A percentile compares a stretch with the other conserved stretches of the same genome.
Conservation (phyloP, 1,139 yeast genomes). For the Taiozyma onychis region DNA sequence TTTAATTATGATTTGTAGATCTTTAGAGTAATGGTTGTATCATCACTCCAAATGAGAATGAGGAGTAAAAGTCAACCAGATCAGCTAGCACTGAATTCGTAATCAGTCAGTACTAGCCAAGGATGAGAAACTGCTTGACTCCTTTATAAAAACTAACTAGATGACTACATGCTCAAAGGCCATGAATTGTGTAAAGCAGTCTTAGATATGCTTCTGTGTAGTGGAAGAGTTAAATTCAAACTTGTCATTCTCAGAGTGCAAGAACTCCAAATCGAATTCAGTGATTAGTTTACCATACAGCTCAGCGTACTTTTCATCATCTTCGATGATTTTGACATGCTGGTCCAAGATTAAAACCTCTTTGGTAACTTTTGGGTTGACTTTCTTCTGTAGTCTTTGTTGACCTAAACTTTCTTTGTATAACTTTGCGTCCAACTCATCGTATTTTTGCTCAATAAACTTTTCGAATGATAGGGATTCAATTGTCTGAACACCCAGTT, state of each 20-base stretch:
- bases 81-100: neutral
- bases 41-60: no score
- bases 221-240: slow-evolving; percentile 15
- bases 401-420: slow-evolving; percentile 18
- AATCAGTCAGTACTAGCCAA: no score
- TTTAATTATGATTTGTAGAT: neutral
- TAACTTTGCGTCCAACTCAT: slow-evolving; percentile 17
- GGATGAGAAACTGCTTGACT: no score
- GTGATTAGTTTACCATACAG: slow-evolving; percentile 13
- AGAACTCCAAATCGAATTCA: slow-evolving; percentile 19
- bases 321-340: slow-evolving; percentile 18
- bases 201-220: slow-evolving; percentile 11
- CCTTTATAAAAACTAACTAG: neutral
- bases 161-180: neutral
- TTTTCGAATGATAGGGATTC: slow-evolving; percentile 4
- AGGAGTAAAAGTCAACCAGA: neutral
- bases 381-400: slow-evolving; percentile 17
- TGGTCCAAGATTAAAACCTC: slow-evolving; percentile 10
- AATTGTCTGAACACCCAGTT: slow-evolving; percentile 4
- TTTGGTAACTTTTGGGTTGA: slow-evolving; percentile 14
- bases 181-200: neutral
- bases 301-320: slow-evolving; percentile 11
- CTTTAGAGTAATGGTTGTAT: no score
- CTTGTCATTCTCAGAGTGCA: slow-evolving; percentile 15
- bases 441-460: slow-evolving; percentile 11